Base-by-base conservation (phyloP, 495 filamentous ascomycete genomes). In the Hypoxylon intermedium region DNA sequence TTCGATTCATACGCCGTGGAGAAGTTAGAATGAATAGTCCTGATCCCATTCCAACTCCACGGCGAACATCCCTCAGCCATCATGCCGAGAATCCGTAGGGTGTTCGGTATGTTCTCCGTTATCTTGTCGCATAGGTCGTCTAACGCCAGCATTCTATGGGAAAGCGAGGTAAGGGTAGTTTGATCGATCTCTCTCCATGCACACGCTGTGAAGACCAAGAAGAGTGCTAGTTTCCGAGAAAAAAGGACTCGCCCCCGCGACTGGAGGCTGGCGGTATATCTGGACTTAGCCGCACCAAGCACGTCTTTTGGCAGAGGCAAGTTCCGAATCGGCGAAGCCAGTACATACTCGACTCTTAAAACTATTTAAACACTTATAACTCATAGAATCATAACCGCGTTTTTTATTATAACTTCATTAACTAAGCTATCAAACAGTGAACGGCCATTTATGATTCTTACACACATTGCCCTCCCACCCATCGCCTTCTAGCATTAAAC, bases 61-160 rank as follows among this genome's bases (percentile, higher is more conserved):
- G 19, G 41, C 19, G 18, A 24, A 2, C 12, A 21, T 23, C 41
- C 41, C 19, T 45, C 41, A 12, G 41, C 41, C 41, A 45, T 45
- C 11, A 45, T 18, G 19, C 24, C 9, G 24, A 45, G 41, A 12
- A 45, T 45, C 18, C 41, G 41, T 24, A 45, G 21, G 18, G 41
- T 45, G 41, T 45, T 45, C 18, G 41, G 18, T 23, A 45, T 23
- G 21, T 45, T 45, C 41, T 45, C 41, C 18, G 41, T 18, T 23
- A 45, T 45, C 41, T 45, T 45, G 41, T 45, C 41, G 41, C 41
- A 45, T 45, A 45, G 18, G 41, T 45, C 41, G 41, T 45, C 41
- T 24, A 45, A 45, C 13, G 41, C 41, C 3, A 45, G 18, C 41
- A 45, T 16, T 24, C 41, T 45, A 45, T 45, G 41, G 24, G 41